Conservation (phyloP, 2,329 filamentous ascomycete genomes). For the Diplocarpon mali region DNA sequence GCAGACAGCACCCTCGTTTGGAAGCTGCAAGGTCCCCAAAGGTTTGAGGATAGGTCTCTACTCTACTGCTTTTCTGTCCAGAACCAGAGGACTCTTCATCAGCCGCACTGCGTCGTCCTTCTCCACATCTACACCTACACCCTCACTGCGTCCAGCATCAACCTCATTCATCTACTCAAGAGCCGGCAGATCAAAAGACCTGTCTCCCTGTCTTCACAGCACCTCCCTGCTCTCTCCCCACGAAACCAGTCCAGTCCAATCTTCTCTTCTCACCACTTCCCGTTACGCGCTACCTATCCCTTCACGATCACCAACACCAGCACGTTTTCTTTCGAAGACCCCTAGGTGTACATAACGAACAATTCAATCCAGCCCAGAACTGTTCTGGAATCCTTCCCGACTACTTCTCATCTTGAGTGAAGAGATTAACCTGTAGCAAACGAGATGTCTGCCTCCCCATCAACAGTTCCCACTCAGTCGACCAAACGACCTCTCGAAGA, state of each 20-base stretch:
- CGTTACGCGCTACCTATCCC: conserved; percentile 27
- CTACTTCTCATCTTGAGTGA: conserved; percentile 30
- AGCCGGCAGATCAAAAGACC: conserved; percentile 21
- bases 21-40: conserved; percentile 23
- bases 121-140: conserved; percentile 13
- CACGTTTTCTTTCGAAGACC: conserved; percentile 86
- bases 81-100: conserved; percentile 19
- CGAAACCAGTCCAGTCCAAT: conserved; percentile 13
- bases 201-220: conserved; percentile 28
- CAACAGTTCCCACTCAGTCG: conserved; percentile 51
- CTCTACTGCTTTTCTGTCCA: conserved; percentile 25
- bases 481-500: conserved; percentile 94
- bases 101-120: conserved; percentile 21
- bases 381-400: conserved; percentile 36
- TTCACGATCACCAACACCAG: conserved; percentile 50
- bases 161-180: conserved; percentile 14
- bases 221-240: conserved; percentile 27
- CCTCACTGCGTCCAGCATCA: conserved; percentile 24
- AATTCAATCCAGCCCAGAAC: conserved; percentile 29
- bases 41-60: conserved; percentile 29
- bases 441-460: conserved; percentile 65
- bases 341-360: conserved; percentile 73
- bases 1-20: conserved; percentile 11
- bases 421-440: conserved; percentile 30
- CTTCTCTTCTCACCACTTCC: conserved; percentile 27